Evolutionary conservation across 371 early-diverging fungal species (phyloP).

Genomic region (Mucor sp.): DNA sequence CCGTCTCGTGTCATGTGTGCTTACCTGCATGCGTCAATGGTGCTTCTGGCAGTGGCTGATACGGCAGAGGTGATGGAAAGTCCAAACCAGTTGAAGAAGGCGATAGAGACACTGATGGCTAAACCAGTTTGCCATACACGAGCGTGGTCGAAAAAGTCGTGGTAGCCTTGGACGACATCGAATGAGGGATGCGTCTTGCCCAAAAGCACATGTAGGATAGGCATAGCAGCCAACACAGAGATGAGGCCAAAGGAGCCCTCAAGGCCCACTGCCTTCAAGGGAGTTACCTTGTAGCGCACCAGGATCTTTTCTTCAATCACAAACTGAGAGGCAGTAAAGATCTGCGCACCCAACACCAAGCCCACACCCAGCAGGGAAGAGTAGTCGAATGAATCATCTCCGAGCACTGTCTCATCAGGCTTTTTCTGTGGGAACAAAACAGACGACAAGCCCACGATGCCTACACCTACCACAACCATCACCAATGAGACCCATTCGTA

Average conservation of each 20-base stretch:
- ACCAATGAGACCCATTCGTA: conserved; percentile 85
- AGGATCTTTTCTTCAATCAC: conserved; percentile 95
- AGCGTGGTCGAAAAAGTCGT: conserved; percentile 69
- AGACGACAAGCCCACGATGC: conserved; percentile 83
- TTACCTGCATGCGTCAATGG: conserved; percentile 91
- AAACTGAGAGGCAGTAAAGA: conserved; percentile 92
- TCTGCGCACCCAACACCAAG: conserved; percentile 87
- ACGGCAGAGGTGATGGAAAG: conserved; percentile 86
- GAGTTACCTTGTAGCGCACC: conserved; percentile 72
- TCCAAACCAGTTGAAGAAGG: conserved; percentile 95
- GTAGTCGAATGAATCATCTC: conserved; percentile 24
- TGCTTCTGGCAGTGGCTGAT: conserved; percentile 88
- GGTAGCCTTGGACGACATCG: conserved; percentile 76
- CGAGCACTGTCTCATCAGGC: conserved; percentile 13
- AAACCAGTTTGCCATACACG: conserved; percentile 77
- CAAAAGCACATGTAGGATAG: conserved; percentile 72
- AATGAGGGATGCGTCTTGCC: conserved; percentile 72
- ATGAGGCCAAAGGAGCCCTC: conserved; percentile 92
- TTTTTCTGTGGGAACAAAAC: conserved; percentile 51
- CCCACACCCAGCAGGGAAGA: conserved; percentile 70
- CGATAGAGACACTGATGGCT: conserved; percentile 84
- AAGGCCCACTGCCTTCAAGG: conserved; percentile 89
- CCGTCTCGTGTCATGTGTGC: too few species aligned
- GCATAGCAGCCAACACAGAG: conserved; percentile 70
- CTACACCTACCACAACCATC: conserved; percentile 81